Conservation (phyloP, 768 basidiomycete genomes). For the Tylopilus balloui region DNA sequence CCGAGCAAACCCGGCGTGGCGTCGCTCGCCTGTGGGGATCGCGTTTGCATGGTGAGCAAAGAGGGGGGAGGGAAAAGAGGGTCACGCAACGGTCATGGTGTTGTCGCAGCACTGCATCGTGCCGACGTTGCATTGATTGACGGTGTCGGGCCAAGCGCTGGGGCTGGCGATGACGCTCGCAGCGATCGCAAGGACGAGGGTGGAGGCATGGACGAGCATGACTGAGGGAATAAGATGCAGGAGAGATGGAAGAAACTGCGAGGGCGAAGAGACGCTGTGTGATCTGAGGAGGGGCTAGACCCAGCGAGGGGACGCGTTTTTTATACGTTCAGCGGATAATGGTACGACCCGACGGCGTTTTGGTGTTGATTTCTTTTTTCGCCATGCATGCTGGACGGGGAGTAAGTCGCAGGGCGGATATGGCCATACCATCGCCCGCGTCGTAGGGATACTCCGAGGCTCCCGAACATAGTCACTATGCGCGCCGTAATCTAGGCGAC, state of each 20-base stretch:
- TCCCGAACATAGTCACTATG: not conserved
- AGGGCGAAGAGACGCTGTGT: not conserved
- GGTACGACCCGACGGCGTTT: conserved; percentile 20
- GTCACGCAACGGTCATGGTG: not conserved
- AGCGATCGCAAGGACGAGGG: conserved; percentile 12
- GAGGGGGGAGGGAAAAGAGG: no score
- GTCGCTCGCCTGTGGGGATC: not conserved
- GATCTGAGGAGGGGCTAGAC: not conserved
- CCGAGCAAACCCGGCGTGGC: accelerated
- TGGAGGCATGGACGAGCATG: conserved; percentile 15
- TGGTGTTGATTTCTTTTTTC: conserved; percentile 11
- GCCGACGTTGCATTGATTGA: conserved; percentile 11
- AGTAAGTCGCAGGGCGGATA: conserved; percentile 4
- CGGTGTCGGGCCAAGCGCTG: not conserved
- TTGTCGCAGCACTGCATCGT: conserved; percentile 9
- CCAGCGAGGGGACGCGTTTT: not conserved
- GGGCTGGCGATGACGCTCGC: conserved; percentile 8
- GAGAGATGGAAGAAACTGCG: not conserved
- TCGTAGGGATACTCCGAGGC: not conserved
- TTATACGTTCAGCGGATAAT: conserved; percentile 13
- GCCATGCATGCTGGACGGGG: conserved; percentile 3
- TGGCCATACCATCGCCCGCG: conserved; percentile 9
- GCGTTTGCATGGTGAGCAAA: no score
- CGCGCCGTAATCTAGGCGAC: conserved; percentile 6
- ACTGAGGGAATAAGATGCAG: no score